These are phyloP conservation scores for Skeletonema grethae DNA, from an alignment of 108 stramenopile species.

Conservation along the genomic window DNA sequence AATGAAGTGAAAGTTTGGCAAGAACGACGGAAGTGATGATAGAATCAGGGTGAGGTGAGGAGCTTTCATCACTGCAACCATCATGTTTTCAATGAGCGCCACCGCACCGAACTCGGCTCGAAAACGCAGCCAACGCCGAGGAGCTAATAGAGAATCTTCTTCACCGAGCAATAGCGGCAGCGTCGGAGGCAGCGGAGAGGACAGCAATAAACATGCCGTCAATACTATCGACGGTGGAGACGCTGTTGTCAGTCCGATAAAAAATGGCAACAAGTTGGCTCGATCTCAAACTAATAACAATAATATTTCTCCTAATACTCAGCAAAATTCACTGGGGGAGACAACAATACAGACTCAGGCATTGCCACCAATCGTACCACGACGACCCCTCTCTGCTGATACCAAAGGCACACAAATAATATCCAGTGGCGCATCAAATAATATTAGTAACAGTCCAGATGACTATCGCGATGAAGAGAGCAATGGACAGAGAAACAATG, in stretches of 20 bases:
- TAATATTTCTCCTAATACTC: neutral
- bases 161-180: neutral
- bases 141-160: neutral
- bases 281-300: neutral
- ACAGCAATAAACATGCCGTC: neutral
- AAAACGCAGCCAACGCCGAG: neutral
- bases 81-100: slow-evolving; percentile 15
- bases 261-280: neutral
- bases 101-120: neutral
- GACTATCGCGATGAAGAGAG: neutral
- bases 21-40: too few species aligned
- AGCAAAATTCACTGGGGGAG: neutral
- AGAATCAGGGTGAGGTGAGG: too few species aligned
- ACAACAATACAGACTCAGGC: neutral
- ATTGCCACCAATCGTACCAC: neutral
- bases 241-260: neutral
- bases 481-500: neutral
- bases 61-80: neutral
- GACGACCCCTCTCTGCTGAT: neutral
- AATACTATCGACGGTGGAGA: neutral
- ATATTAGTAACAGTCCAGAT: neutral
- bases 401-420: neutral
- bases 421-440: neutral
- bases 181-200: neutral
- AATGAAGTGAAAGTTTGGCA: too few species aligned